These are phyloP conservation scores for Porodaedalea pini DNA, from an alignment of 1,284 basidiomycete species.

Conservation along the genomic window DNA sequence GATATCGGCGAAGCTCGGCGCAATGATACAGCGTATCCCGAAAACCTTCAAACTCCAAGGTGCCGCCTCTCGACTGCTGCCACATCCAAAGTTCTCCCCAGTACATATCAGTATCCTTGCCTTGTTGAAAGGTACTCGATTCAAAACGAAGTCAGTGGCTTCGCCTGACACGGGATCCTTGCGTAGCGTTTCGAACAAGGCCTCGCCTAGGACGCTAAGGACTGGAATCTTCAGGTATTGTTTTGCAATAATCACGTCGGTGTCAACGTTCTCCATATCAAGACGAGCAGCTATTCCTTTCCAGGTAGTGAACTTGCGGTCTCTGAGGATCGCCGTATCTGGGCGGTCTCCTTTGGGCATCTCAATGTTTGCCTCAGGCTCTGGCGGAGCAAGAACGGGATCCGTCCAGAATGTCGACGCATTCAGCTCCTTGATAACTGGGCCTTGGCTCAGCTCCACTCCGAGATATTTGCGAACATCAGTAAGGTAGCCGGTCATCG, in stretches of 20 bases:
- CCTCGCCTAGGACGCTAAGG: conserved; percentile 85
- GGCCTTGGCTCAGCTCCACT: conserved; percentile 25
- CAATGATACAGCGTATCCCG: conserved; percentile 89
- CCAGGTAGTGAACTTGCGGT: conserved; percentile 76
- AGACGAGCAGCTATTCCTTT: conserved; percentile 86
- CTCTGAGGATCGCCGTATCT: conserved; percentile 39
- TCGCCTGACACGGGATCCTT: conserved; percentile 77
- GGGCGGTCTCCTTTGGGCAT: conserved; percentile 27
- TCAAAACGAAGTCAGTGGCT: conserved; percentile 86
- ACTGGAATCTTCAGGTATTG: conserved; percentile 95
- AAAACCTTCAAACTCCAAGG: conserved; percentile 98
- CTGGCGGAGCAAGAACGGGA: conserved; percentile 64
- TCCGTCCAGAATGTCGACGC: conserved; percentile 61
- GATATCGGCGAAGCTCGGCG: conserved; percentile 93
- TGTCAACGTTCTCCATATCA: conserved; percentile 91
- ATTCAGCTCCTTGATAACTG: conserved; percentile 16
- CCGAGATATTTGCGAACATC: conserved; percentile 85
- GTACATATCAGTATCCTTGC: conserved; percentile 87
- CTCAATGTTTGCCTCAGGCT: conserved; percentile 35
- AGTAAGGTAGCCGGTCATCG: conserved; percentile 82
- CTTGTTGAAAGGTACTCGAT: conserved; percentile 77
- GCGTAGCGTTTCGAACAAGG: conserved; percentile 83
- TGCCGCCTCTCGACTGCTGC: conserved; percentile 91
- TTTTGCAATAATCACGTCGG: conserved; percentile 96
- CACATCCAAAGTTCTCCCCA: conserved; percentile 93